Percentiles rank a stretch among this genome's conserved stretches.
Conservation (phyloP, 2,329 filamentous ascomycete genomes). For the Pochonia chlamydosporia region DNA sequence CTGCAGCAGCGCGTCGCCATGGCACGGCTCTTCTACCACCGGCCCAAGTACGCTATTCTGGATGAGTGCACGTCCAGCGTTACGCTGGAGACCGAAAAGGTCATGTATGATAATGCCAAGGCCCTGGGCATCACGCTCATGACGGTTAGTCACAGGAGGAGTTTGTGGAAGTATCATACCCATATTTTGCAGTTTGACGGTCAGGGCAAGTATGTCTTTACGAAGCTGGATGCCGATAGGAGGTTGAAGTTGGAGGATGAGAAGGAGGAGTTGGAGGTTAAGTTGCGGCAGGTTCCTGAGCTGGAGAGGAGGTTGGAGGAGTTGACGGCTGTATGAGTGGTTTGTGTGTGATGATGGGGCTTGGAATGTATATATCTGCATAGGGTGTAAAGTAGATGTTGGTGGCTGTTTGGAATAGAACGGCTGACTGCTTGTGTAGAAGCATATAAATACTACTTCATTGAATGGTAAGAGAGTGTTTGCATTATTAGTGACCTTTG, state of each 20-base stretch:
- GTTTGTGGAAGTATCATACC: constrained; percentile 93
- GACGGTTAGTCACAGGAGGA: constrained; percentile 88
- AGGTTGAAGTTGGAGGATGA: constrained; percentile 87
- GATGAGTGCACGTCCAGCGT: constrained; percentile 95
- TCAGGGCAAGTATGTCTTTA: constrained; percentile 87
- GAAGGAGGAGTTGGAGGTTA: constrained; percentile 86
- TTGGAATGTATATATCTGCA: not conserved
- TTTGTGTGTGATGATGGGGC: not conserved
- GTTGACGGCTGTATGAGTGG: constrained; percentile 43
- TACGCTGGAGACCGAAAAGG: constrained; percentile 88
- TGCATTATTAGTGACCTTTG: too few relatives aligned
- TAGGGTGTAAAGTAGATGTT: not conserved
- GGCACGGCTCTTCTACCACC: constrained; percentile 91
- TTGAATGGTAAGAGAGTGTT: too few relatives aligned
- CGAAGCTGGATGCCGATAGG: constrained; percentile 79
- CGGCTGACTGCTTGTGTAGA: too few relatives aligned
- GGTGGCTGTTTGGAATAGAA: not conserved
- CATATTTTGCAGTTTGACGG: constrained; percentile 96
- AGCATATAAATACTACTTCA: too few relatives aligned
- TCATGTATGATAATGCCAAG: constrained; percentile 98
- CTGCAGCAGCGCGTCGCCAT: constrained; percentile 95
- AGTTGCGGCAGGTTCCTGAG: constrained; percentile 80
- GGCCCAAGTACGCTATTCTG: constrained; percentile 86
- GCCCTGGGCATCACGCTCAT: constrained; percentile 86
- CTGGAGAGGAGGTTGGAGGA: constrained; percentile 81